Conservation (phyloP, 192 early-diverging fungal genomes). For the Pilobolus umbonatus region DNA sequence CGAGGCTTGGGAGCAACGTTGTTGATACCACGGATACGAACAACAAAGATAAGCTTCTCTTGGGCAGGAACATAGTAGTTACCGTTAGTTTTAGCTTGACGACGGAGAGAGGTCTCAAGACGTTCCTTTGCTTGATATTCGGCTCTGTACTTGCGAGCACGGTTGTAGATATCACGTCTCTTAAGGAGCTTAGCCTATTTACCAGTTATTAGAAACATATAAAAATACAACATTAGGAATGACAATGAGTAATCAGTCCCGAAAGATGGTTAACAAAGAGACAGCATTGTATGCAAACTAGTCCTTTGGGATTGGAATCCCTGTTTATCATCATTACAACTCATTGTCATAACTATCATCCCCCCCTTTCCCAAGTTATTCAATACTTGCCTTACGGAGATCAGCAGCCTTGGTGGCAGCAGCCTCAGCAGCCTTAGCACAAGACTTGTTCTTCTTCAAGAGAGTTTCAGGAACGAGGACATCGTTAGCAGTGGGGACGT, state of each 20-base stretch:
- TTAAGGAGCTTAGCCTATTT: slow-evolving; percentile 53
- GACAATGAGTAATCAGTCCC: slow-evolving; percentile 51
- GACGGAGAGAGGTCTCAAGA: slow-evolving; percentile 85
- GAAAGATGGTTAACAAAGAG: slow-evolving; percentile 65
- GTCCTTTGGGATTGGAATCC: slow-evolving; percentile 33
- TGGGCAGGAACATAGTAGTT: slow-evolving; percentile 95
- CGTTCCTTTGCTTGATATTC: slow-evolving; percentile 91
- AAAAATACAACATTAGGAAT: not conserved
- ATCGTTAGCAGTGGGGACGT: slow-evolving; percentile 59
- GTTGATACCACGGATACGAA: slow-evolving; percentile 99
- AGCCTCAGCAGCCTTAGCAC: slow-evolving; percentile 67
- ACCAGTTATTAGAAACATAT: not conserved
- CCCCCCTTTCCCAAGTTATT: not conserved
- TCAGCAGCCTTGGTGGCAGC: slow-evolving; percentile 47
- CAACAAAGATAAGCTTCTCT: slow-evolving; percentile 95
- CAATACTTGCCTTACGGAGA: slow-evolving; percentile 44
- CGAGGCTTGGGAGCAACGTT: slow-evolving; percentile 98
- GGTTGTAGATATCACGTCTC: slow-evolving; percentile 98
- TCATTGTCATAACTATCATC: slow-evolving; percentile 1
- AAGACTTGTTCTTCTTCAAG: slow-evolving; percentile 80
- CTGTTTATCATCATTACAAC: slow-evolving; percentile 6
- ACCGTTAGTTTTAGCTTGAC: slow-evolving; percentile 87
- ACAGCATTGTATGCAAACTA: slow-evolving; percentile 43
- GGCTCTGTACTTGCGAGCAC: slow-evolving; percentile 96
- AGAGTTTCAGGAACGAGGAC: slow-evolving; percentile 82